Base-by-base conservation (phyloP, 1,284 basidiomycete genomes). In the Pyrrhoderma lamaoense region DNA sequence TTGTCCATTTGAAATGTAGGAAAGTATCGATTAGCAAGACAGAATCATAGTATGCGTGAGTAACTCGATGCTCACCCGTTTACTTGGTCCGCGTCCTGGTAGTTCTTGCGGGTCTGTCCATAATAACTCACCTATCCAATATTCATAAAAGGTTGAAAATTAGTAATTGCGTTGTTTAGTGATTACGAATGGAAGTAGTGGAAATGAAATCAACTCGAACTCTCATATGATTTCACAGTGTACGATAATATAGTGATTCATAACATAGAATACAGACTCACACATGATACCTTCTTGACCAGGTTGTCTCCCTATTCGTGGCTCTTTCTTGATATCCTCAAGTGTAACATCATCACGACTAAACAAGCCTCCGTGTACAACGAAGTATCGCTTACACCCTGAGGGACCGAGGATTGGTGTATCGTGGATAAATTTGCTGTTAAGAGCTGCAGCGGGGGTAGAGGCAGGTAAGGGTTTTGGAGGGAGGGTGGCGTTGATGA, bases 261-360 rank as follows among this genome's bases (percentile, higher is more conserved):
- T 11, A 52, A 37, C 19, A 77, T 80, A 64, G 60, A 13, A 51
- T 5, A 11, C 7, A 31, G 7, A 31, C 49, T 35, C 22, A 83
- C 92, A 93, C 90, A 99, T 98, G 49, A 99, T 70, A 1, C 96
- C 96, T 61, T 93, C 90, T 59, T 92, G 89, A 31, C 93, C 94
- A 9, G 96, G 96, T 67, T 99, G 94, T 55, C 79, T 77, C 22
- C 91, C 90, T 59, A 93, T 80, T 52, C 94, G 82, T 55, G 89
- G 80, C 56, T 99, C 85, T 65, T 89, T 88, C 36, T 83, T 79
- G 59, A 99, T 85, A 55, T 98, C 93, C 23, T 96, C 93, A 22
- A 99, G 73, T 3, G 89, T 92, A 8, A 99, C 91, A 39, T 80
- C 86, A 63, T 99, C 96, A 64, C 89, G 89, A 67, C 90, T 93